Evolutionary conservation across 1,139 yeast genomes (phyloP), one percentile per base, ranked within the genome.

Genomic region (Hemisphaericaspora xylofermentans): DNA sequence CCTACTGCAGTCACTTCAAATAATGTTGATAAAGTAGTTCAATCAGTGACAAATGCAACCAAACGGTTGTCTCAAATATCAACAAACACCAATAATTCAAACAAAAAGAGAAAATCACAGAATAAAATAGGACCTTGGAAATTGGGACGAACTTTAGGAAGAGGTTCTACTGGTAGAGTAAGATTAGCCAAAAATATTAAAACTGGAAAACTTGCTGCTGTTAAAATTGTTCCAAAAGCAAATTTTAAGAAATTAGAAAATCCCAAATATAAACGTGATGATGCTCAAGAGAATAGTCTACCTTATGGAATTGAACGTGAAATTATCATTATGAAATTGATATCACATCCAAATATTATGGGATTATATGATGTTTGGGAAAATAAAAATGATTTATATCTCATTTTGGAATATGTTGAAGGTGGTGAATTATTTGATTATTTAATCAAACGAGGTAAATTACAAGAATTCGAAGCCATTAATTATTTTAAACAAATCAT

Each of bases 291-390:
- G 41, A 76, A 78, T 25, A 82, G 79, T 40, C 71, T 88, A 44
- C 95, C 95, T 9, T 88, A 91, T 56, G 98, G 98, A 17, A 91
- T 94, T 40, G 98, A 94, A 64, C 76, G 98, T 47, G 99, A 93
- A 61, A 95, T 93, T 52, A 89, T 93, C 56, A 88, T 88, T 81
- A 78, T 78, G 84, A 93, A 93, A 63, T 74, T 93, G 45, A 80
- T 94, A 36, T 87, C 88, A 47, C 98, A 93, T 61, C 91, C 94
- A 15, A 93, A 93, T 60, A 94, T 93, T 41, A 81, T 93, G 85
- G 89, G 95, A n/a, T 71, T 93, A 35, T 93, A 88, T 61, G 99
- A 93, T 56, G 99, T 94, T 33, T 93, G 98, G 98, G 98, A 94
- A 63, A 93, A 94, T 56, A 87, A 88, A 55, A 89, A 94, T 49